Percentiles rank a stretch among this genome's conserved stretches.
These are phyloP conservation scores for Trichaptum fuscoviolaceum DNA, from an alignment of 768 basidiomycete genomes.

Conservation along the genomic window DNA sequence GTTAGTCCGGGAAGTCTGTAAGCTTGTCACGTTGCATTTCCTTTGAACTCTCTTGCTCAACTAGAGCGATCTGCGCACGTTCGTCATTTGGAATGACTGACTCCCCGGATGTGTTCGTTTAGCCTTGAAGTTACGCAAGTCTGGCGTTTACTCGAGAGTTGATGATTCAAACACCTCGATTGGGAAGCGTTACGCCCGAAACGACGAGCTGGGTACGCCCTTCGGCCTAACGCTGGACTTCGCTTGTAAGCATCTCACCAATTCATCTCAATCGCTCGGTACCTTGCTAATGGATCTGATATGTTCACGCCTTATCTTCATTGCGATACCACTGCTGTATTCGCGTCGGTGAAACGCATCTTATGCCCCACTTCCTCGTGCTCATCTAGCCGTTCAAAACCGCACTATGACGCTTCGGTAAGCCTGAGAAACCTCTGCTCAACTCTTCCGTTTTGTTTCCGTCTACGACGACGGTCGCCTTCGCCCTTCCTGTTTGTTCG, in stretches of 20 bases:
- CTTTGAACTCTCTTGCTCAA: constrained; percentile 7
- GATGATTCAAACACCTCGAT: constrained; percentile 95
- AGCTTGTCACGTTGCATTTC: constrained; percentile 31
- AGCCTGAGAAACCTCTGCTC: constrained; percentile 24
- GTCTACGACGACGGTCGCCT: background rate
- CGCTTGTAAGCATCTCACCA: constrained; percentile 53
- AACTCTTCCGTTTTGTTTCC: background rate
- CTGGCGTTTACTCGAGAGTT: constrained; percentile 88
- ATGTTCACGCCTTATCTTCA: constrained; percentile 3
- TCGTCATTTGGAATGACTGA: background rate
- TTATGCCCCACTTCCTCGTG: constrained; percentile 7
- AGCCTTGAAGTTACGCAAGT: constrained; percentile 84
- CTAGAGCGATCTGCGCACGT: background rate
- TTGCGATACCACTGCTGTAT: constrained; percentile 9
- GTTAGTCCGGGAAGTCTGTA: constrained; percentile 85
- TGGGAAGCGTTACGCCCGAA: constrained; percentile 94
- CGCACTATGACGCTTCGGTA: constrained; percentile 91
- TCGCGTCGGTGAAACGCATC: constrained; percentile 1
- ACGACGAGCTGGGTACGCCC: constrained; percentile 97
- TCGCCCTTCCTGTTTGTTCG: constrained; percentile 6
- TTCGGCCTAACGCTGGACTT: constrained; percentile 96
- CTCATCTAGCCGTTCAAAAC: constrained; percentile 74
- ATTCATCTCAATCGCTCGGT: constrained; percentile 6
- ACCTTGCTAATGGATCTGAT: constrained; percentile 31
- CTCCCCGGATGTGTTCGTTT: constrained; percentile 12